These are phyloP conservation scores for Lipomyces spencermartinsiae DNA, from an alignment of 805 yeast species.

Conservation along the genomic window DNA sequence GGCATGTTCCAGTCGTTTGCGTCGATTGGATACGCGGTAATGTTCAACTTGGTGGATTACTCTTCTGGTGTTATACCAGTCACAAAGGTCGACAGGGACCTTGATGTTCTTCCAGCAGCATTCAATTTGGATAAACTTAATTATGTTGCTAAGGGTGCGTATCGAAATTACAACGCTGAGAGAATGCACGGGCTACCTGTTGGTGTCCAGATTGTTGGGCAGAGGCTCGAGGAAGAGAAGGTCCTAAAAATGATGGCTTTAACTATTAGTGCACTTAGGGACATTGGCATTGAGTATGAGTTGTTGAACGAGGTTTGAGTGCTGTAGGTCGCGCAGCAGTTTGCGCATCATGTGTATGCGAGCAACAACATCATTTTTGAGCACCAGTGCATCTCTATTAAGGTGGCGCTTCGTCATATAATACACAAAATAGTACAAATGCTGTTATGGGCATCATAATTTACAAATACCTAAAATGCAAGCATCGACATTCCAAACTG, in stretches of 20 bases:
- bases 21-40: slow-evolving; percentile 60
- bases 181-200: slow-evolving; percentile 66
- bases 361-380: background rate
- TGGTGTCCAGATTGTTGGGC: slow-evolving; percentile 69
- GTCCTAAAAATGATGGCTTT: slow-evolving; percentile 56
- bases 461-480: background rate
- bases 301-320: slow-evolving; percentile 39
- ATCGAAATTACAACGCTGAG: slow-evolving; percentile 57
- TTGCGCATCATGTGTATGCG: background rate
- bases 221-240: slow-evolving; percentile 67
- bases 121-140: slow-evolving; percentile 45
- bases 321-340: background rate
- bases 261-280: slow-evolving; percentile 47
- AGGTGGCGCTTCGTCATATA: background rate
- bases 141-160: slow-evolving; percentile 54
- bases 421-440: no score
- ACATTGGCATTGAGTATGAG: slow-evolving; percentile 43
- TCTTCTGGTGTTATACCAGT: slow-evolving; percentile 65
- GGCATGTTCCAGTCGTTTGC: slow-evolving; percentile 48
- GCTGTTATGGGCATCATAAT: background rate
- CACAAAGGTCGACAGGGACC: slow-evolving; percentile 55
- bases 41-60: slow-evolving; percentile 62
- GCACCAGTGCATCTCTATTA: background rate
- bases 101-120: slow-evolving; percentile 45
- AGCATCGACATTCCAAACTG: background rate